Percentiles rank a stretch among this genome's conserved stretches.
These are phyloP conservation scores for Yamadazyma dendronema DNA, from an alignment of 1,139 yeast genomes.

Conservation along the genomic window DNA sequence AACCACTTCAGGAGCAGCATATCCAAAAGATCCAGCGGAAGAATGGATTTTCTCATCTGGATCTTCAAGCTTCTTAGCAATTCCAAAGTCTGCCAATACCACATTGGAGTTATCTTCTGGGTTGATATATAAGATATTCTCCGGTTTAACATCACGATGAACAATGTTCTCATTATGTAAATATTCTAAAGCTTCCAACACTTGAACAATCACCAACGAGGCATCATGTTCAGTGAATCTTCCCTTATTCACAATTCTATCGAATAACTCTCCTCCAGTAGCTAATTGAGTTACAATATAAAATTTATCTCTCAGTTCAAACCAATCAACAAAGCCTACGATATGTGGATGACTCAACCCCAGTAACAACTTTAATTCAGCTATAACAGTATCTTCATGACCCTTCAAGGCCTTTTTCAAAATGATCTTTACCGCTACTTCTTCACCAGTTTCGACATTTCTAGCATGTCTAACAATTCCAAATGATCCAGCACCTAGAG, in stretches of 20 bases:
- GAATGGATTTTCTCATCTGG: constrained; percentile 66
- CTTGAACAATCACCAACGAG: constrained; percentile 62
- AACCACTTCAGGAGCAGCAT: constrained; percentile 92
- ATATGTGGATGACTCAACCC: constrained; percentile 75
- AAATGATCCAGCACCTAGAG: constrained; percentile 89
- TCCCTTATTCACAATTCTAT: constrained; percentile 73
- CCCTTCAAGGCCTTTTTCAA: constrained; percentile 79
- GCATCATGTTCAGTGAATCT: constrained; percentile 87
- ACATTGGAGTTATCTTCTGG: constrained; percentile 56
- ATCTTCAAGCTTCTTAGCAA: constrained; percentile 67
- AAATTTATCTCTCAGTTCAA: constrained; percentile 77
- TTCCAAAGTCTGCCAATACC: constrained; percentile 90
- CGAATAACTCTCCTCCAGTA: constrained; percentile 90
- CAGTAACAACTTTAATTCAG: constrained; percentile 69
- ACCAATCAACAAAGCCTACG: constrained; percentile 83
- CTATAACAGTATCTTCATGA: constrained; percentile 66
- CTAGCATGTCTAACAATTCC: constrained; percentile 85
- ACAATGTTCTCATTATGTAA: constrained; percentile 75
- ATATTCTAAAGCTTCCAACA: constrained; percentile 71
- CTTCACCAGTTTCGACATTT: constrained; percentile 54
- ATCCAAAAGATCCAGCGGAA: constrained; percentile 89
- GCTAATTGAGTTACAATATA: constrained; percentile 78
- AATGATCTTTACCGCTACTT: constrained; percentile 85
- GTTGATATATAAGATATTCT: constrained; percentile 70
- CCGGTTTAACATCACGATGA: constrained; percentile 90